Conservation (phyloP, 805 yeast species). For the Torulaspora quercuum region DNA sequence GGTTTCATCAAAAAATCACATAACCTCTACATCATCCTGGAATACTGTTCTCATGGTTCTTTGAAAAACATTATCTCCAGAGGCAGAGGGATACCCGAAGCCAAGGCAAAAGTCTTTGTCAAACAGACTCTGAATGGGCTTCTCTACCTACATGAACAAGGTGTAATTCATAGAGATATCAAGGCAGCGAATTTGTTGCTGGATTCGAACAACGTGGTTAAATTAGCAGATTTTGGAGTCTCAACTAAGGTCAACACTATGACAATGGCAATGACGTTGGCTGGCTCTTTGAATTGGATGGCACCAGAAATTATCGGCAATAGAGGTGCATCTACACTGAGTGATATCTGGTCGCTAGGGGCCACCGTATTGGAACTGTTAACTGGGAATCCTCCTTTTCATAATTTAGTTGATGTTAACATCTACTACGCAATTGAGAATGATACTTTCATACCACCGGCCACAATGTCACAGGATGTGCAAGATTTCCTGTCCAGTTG, state of each 20-base stretch:
- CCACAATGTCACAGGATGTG: slow-evolving; percentile 44
- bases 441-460: slow-evolving; percentile 39
- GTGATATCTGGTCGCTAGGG: slow-evolving; percentile 92
- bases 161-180: slow-evolving; percentile 87
- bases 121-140: slow-evolving; percentile 71
- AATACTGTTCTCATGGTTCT: slow-evolving; percentile 67
- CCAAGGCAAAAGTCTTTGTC: slow-evolving; percentile 56
- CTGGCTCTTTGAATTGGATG: slow-evolving; percentile 98
- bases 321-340: slow-evolving; percentile 80
- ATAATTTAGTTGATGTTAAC: slow-evolving; percentile 44
- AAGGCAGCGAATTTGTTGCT: slow-evolving; percentile 88
- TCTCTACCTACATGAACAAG: slow-evolving; percentile 65
- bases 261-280: slow-evolving; percentile 53
- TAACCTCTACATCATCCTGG: slow-evolving; percentile 71
- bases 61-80: slow-evolving; percentile 44
- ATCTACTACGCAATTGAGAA: slow-evolving; percentile 41
- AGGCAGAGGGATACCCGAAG: slow-evolving; percentile 50
- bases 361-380: slow-evolving; percentile 88
- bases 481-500: slow-evolving; percentile 68
- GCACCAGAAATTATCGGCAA: slow-evolving; percentile 91
- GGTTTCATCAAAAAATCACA: slow-evolving; percentile 77
- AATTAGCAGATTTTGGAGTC: slow-evolving; percentile 94
- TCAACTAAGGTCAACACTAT: slow-evolving; percentile 72
- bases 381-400: slow-evolving; percentile 85
- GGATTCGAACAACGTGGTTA: slow-evolving; percentile 67